phyloP scores from a whole-genome alignment of 176 grass and related monocot genomes.

The Zea luxurians region DNA sequence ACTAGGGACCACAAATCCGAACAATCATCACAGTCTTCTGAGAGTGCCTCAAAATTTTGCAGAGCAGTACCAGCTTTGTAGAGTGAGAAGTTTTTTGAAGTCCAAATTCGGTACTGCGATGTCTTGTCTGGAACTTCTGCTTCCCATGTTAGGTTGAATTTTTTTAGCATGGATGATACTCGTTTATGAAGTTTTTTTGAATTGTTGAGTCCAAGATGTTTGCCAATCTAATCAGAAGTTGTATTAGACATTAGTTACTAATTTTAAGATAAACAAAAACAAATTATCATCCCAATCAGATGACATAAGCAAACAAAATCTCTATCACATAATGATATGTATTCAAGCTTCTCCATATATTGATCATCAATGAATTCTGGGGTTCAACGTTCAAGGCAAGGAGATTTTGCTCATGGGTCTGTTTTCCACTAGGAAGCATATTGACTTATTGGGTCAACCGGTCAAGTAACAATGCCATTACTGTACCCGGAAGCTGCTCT shows the following conservation, averaged over 20 bases:
- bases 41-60: conserved; percentile 49
- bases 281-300: conserved; percentile 36
- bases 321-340: conserved; percentile 17
- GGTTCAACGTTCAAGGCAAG: conserved; percentile 5
- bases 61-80: conserved; percentile 54
- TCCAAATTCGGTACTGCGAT: conserved; percentile 84
- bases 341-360: conserved; percentile 17
- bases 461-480: conserved; percentile 11
- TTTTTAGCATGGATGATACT: conserved; percentile 67
- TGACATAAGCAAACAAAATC: conserved; percentile 22
- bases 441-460: background rate
- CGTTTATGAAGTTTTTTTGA: conserved; percentile 74
- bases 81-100: conserved; percentile 58
- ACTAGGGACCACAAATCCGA: conserved; percentile 44
- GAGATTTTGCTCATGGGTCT: conserved; percentile 9
- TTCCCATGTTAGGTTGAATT: conserved; percentile 67
- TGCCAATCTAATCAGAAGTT: conserved; percentile 63
- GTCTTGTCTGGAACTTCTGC: conserved; percentile 74
- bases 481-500: background rate
- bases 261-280: conserved; percentile 35
- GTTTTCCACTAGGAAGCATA: conserved; percentile 16
- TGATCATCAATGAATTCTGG: conserved; percentile 6
- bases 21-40: conserved; percentile 39
- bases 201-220: conserved; percentile 70
- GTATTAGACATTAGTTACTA: conserved; percentile 24